phyloP scores from a whole-genome alignment of 192 early-diverging fungal species.

The Backusella luteola region DNA sequence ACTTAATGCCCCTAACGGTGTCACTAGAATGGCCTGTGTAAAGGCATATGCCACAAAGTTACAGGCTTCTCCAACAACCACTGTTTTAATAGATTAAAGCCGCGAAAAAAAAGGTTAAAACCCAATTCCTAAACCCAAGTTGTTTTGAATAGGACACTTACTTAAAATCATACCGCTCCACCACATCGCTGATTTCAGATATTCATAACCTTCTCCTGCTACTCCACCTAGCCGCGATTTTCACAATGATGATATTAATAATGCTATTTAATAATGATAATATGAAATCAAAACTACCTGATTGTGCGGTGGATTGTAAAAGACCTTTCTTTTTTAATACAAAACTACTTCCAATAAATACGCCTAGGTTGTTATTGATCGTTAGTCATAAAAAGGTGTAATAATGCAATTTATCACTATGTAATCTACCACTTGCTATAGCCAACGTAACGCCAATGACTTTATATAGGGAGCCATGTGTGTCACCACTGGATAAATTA shows the following conservation, averaged over 20 bases:
- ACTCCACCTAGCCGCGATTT: slow-evolving; percentile 26
- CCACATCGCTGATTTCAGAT: slow-evolving; percentile 52
- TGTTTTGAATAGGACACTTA: slow-evolving; percentile 19
- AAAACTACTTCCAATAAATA: slow-evolving; percentile 91
- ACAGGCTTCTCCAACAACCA: slow-evolving; percentile 91
- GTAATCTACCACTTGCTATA: slow-evolving; percentile 51
- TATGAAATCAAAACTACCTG: slow-evolving; percentile 22
- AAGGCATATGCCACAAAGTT: slow-evolving; percentile 98
- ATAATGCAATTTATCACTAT: not conserved
- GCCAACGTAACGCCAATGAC: slow-evolving; percentile 80
- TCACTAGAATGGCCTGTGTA: slow-evolving; percentile 96
- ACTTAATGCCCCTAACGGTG: slow-evolving; percentile 91
- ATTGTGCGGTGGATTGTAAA: slow-evolving; percentile 65
- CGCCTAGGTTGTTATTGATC: slow-evolving; percentile 41
- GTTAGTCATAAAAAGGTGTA: not conserved
- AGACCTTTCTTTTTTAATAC: slow-evolving; percentile 96
- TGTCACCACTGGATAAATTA: not conserved
- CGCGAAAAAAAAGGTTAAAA: not conserved
- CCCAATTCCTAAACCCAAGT: not conserved
- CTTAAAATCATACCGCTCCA: slow-evolving; percentile 61
- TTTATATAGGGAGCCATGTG: slow-evolving; percentile 43
- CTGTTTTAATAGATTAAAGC: slow-evolving; percentile 22
- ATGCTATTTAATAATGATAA: not conserved
- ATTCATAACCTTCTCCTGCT: slow-evolving; percentile 56
- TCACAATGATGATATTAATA: not conserved